Percentiles rank a stretch among this genome's conserved stretches.
These are phyloP conservation scores for Candida caryicola DNA, from an alignment of 805 yeast species.

Conservation along the genomic window DNA sequence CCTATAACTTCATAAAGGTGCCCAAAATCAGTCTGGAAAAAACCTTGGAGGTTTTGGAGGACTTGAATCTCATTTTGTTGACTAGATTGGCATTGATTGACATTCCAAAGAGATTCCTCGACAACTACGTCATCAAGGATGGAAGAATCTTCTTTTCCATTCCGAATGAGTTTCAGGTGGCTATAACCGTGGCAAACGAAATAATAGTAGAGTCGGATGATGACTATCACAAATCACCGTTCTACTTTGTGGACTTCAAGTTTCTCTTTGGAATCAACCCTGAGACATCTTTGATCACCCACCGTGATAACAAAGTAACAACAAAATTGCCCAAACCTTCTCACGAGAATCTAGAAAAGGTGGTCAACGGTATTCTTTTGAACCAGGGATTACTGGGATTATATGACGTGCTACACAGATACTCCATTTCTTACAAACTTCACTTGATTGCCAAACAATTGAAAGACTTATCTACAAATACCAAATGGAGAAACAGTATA, in stretches of 20 bases:
- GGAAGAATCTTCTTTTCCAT: constrained; percentile 73
- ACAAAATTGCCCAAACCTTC: constrained; percentile 32
- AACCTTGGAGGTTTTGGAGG: constrained; percentile 58
- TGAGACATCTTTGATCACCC: constrained; percentile 31
- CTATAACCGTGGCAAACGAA: constrained; percentile 69
- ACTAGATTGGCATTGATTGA: constrained; percentile 70
- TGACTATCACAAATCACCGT: constrained; percentile 52
- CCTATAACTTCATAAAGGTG: constrained; percentile 54
- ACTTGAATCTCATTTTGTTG: constrained; percentile 69
- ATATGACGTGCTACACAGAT: constrained; percentile 54
- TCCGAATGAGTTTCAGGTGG: constrained; percentile 57
- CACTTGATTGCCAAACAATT: constrained; percentile 59
- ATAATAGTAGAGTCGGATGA: constrained; percentile 49
- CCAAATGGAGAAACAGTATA: constrained; percentile 59
- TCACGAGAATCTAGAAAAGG: constrained; percentile 47
- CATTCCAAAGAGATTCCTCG: constrained; percentile 61
- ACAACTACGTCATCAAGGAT: constrained; percentile 60
- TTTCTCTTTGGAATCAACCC: constrained; percentile 53
- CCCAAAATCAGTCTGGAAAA: constrained; percentile 51
- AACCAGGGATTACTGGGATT: constrained; percentile 49
- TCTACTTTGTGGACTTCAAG: constrained; percentile 74
- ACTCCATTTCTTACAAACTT: constrained; percentile 62
- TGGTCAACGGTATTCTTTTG: constrained; percentile 52
- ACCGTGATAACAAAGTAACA: constrained; percentile 21
- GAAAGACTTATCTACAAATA: constrained; percentile 40